Conservation (phyloP, 805 yeast genomes). For the Ogataea corticis region DNA sequence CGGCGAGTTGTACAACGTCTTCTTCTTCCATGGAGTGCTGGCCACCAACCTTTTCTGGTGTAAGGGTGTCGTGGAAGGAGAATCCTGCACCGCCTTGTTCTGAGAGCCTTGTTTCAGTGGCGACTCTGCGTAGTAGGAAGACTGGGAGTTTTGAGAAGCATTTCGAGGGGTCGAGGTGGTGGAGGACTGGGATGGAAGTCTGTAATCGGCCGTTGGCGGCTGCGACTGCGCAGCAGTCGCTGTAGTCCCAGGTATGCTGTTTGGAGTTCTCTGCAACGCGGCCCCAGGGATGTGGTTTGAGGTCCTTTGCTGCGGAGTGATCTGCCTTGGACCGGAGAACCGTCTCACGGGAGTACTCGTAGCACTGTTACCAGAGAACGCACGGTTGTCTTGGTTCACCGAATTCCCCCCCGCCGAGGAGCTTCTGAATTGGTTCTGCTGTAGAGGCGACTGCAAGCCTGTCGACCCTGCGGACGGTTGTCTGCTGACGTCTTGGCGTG, state of each 20-base stretch:
- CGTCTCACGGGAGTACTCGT: conserved; percentile 11
- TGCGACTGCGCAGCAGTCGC: too few relatives aligned
- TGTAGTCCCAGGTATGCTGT: too few relatives aligned
- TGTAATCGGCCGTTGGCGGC: too few relatives aligned
- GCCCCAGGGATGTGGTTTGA: not conserved
- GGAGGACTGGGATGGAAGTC: too few relatives aligned
- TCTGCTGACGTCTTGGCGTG: conserved; percentile 11
- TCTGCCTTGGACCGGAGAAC: conserved; percentile 3
- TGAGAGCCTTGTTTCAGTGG: too few relatives aligned
- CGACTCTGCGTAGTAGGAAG: not conserved
- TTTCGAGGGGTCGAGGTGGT: not conserved
- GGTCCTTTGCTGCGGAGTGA: not conserved
- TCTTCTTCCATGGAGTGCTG: conserved; percentile 64
- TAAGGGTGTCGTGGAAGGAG: not conserved
- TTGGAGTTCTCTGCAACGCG: not conserved
- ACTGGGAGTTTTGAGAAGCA: not conserved
- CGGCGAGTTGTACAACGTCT: conserved; percentile 70
- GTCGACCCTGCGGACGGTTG: conserved; percentile 7
- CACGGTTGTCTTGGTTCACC: conserved; percentile 1
- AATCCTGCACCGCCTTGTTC: too few relatives aligned
- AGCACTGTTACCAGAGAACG: too few relatives aligned
- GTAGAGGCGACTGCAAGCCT: conserved; percentile 8
- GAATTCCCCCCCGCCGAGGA: conserved; percentile 7
- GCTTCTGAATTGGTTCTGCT: conserved; percentile 2
- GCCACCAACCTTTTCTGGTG: not conserved